Evolutionary conservation across 345 rosid species (phyloP).

Genomic region (Heritiera fomes): DNA sequence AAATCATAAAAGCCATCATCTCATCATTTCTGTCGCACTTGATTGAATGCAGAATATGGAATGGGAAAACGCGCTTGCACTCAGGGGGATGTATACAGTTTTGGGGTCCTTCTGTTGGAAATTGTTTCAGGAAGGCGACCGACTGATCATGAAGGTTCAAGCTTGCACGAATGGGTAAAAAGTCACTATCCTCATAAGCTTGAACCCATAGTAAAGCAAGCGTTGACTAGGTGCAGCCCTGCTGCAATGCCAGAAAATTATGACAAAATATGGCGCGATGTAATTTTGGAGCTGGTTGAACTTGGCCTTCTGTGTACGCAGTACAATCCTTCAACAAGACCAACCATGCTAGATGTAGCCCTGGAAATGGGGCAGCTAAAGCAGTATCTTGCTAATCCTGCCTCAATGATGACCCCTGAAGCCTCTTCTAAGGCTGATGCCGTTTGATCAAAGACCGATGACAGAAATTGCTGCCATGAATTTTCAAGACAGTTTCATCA

Average conservation of each 20-base stretch:
- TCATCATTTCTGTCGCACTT: constrained; percentile 1
- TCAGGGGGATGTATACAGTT: constrained; percentile 88
- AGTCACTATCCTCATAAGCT: constrained; percentile 68
- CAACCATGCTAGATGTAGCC: constrained; percentile 79
- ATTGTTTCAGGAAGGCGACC: constrained; percentile 74
- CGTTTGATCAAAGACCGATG: constrained; percentile 11
- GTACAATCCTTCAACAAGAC: constrained; percentile 69
- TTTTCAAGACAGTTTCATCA: neutral
- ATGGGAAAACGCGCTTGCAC: constrained; percentile 76
- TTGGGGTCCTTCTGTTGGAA: constrained; percentile 78
- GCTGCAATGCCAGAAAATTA: constrained; percentile 32
- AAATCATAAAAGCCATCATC: neutral
- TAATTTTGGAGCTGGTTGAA: constrained; percentile 69
- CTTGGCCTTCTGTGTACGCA: constrained; percentile 86
- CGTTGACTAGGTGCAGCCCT: constrained; percentile 47
- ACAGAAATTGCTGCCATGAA: neutral
- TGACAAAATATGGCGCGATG: constrained; percentile 53
- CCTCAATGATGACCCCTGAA: constrained; percentile 35
- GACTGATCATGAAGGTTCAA: constrained; percentile 65
- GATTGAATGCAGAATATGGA: constrained; percentile 68
- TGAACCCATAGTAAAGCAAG: constrained; percentile 56
- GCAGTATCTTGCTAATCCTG: constrained; percentile 55
- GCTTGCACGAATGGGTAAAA: constrained; percentile 77
- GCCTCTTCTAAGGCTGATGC: constrained; percentile 28
- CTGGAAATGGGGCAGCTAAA: constrained; percentile 71